Base-by-base conservation (phyloP, 2,329 filamentous ascomycete genomes). In the Cytospora piceicola region DNA sequence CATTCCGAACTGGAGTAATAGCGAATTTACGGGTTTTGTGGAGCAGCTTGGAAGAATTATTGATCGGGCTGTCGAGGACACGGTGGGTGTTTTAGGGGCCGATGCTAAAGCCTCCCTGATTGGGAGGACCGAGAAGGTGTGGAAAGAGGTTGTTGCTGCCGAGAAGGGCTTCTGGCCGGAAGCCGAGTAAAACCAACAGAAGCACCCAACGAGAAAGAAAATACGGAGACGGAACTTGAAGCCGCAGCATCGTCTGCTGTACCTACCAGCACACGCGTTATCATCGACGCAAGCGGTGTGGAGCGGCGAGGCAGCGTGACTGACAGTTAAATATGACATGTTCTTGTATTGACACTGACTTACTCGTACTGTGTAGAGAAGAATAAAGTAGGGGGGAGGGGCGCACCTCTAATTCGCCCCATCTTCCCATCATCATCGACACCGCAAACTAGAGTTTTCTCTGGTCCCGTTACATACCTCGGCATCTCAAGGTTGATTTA, bases 1-100 rank as follows among this genome's bases (percentile, higher is more conserved):
- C 68, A 90, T 91, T 65, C 84, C 84, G 0, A 91, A 91, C 71
- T 91, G 88, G 89, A 87, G 85, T 54, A 86, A 84, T 68, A 69
- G 73, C 2, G 85, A 87, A 71, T 91, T 91, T 73, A 78, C 79
- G 46, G 76, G 70, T 59, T 89, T 90, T 77, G 88, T 90, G 17
- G 77, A 82, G 61, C 75, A 78, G 58, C 78, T 90, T 63, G 84
- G 81, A 30, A 75, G 73, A 27, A 79, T 89, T 9, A 77, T 89
- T 64, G 85, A 90, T 73, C 78, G 81, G 27, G 79, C 82, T 56
- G 84, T 85, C 1, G 75, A 71, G 9, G 73, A 76, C 63, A 74
- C 78, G 56, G 72, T 82, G 4, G 73, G 77, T 15, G 73, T 70
- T 20, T 69, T 67, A 0, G 72, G 69, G 20, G 71, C 71, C 22